These are phyloP conservation scores for Echites panduratus DNA, from an alignment of 257 asterid genomes.

Conservation along the genomic window DNA sequence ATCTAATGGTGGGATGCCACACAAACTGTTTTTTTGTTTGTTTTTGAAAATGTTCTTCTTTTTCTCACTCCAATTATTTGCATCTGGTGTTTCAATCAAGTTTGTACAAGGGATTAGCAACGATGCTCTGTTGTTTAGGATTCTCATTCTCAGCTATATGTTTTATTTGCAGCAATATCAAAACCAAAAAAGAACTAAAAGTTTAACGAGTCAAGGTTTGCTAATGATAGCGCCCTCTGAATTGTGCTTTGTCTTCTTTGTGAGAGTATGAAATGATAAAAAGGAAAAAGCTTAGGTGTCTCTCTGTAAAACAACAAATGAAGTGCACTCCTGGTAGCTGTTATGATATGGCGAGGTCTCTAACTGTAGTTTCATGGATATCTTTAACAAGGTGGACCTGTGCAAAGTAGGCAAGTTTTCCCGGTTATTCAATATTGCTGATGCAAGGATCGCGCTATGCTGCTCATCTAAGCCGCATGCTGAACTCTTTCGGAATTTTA, in stretches of 20 bases:
- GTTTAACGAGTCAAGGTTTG: too few species aligned
- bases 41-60: background rate
- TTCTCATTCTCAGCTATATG: background rate
- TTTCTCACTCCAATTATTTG: background rate
- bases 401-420: conserved; percentile 6
- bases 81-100: background rate
- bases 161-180: background rate
- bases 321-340: too few species aligned
- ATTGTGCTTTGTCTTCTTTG: background rate
- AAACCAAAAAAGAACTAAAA: too few species aligned
- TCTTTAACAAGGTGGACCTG: background rate
- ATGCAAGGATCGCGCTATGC: background rate
- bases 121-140: background rate
- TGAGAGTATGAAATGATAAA: background rate
- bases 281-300: background rate
- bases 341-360: background rate
- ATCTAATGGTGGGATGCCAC: background rate
- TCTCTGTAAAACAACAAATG: background rate
- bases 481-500: background rate
- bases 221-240: too few species aligned
- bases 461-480: background rate
- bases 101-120: background rate
- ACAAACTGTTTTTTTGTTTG: background rate
- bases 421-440: background rate
- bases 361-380: background rate